Evolutionary conservation across 306 rosid species (phyloP).

Genomic region (Inga oerstediana): DNA sequence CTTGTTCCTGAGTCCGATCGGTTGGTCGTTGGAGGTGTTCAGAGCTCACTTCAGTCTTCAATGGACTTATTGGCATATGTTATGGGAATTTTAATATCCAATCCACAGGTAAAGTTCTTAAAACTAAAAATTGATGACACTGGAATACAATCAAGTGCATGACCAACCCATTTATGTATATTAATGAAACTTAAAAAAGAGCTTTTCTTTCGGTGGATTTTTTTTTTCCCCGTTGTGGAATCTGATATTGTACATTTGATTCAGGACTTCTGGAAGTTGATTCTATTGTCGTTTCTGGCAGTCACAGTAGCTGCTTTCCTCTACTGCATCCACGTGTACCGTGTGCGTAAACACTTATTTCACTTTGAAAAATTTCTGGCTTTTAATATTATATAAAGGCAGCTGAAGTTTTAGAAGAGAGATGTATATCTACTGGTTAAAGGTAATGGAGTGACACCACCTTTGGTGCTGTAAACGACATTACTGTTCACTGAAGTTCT

Average conservation of each 20-base stretch:
- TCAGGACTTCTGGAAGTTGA: constrained; percentile 86
- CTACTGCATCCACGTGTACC: constrained; percentile 63
- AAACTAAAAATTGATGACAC: neutral
- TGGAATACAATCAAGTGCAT: neutral
- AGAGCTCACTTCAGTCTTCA: constrained; percentile 76
- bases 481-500: neutral
- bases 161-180: neutral
- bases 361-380: constrained; percentile 54
- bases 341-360: constrained; percentile 57
- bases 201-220: neutral
- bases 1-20: constrained; percentile 78
- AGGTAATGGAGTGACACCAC: neutral
- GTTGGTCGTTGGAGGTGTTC: constrained; percentile 84
- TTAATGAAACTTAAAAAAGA: neutral
- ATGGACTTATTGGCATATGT: constrained; percentile 83
- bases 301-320: constrained; percentile 70
- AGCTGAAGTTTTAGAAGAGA: neutral
- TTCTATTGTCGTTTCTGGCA: constrained; percentile 54
- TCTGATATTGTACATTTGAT: constrained; percentile 18
- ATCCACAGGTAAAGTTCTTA: constrained; percentile 66
- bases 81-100: constrained; percentile 76
- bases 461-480: neutral
- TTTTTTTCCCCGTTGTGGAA: neutral
- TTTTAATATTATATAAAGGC: constrained; percentile 5
- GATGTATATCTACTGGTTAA: neutral